Percentiles rank a stretch among this genome's conserved stretches.
These are phyloP conservation scores for Colletotrichum australisinense DNA, from an alignment of 2,329 filamentous ascomycete species.

Conservation along the genomic window DNA sequence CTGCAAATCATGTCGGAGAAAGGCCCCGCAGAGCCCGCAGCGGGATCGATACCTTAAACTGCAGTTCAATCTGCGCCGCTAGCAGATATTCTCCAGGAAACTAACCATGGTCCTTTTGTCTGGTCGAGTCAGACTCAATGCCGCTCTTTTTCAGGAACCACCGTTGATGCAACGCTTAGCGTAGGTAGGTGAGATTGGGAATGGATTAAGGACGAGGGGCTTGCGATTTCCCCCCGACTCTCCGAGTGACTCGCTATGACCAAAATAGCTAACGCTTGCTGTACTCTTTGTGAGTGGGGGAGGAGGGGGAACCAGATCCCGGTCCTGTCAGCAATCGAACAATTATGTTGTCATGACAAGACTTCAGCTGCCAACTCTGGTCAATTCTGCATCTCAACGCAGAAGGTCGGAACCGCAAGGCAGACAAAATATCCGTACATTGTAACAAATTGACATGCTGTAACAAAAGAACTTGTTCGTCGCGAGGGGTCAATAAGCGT, in stretches of 20 bases:
- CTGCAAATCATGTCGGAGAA: neutral
- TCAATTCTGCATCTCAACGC: neutral
- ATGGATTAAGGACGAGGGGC: neutral
- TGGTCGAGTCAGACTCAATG: constrained; percentile 1
- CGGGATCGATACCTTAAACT: constrained; percentile 23
- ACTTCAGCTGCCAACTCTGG: constrained; percentile 16
- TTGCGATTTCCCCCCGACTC: neutral
- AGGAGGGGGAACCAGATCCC: neutral
- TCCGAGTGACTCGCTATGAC: neutral
- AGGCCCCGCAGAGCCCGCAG: constrained; percentile 10
- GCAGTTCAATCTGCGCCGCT: constrained; percentile 13
- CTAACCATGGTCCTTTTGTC: neutral
- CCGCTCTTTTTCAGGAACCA: neutral
- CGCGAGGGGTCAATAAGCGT: neutral
- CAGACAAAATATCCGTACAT: neutral
- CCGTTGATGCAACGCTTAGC: neutral
- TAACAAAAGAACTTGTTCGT: neutral
- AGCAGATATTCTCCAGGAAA: neutral
- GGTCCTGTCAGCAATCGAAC: neutral
- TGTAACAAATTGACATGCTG: neutral
- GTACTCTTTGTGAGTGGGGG: neutral
- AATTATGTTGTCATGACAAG: neutral
- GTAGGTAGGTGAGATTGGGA: neutral
- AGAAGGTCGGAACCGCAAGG: neutral
- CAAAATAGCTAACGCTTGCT: neutral